Evolutionary conservation across 306 rosid species (phyloP), one percentile per base, ranked within the genome.

Genomic region (Quercus glauca): DNA sequence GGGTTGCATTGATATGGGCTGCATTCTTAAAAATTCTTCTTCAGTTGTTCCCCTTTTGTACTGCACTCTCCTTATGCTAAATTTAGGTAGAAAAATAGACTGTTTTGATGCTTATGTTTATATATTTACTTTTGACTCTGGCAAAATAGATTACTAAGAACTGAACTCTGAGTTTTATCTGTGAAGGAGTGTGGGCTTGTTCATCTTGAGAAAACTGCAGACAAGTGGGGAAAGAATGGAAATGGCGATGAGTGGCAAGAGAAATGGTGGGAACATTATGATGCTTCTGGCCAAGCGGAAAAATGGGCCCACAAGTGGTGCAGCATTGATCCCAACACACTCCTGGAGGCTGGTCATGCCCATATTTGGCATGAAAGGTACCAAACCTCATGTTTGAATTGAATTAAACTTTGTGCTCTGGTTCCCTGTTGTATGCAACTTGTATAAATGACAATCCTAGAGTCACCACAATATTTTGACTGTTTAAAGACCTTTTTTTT

Each of bases 361-460:
- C 99, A 96, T 82, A 83, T 90, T 68, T 96, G 99, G 99, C 96
- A 91, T 85, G 99, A 96, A 88, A 93, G 98, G 99, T 96, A 89
- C 74, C 37, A 33, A 33, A 71, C 29, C 37, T 37, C 21, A 18
- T 33, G 18, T 41, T 55, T 52, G 19, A 78, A 65, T 14, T 75
- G 55, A 2, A 58, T 25, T 67, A 45, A 17, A 64, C 3, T 52
- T 72, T 67, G 59, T 76, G 56, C 61, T 76, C 20, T 72, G 53
- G 53, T 84, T 58, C 60, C 29, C 61, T 79, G 33, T 55, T 41
- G 53, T 18, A 4, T 53, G 20, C 67, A 20, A 25, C 19, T 23
- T 19, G 51, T 45, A 43, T 57, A 5, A 7, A 70, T 70, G n/a
- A 70, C 37, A 57, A 52, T 35, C 35, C 19, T 35, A 35, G 60